A percentile compares a stretch with the other conserved stretches of the same genome.
Conservation (phyloP, 169 alveolate species). For the Perkinsus olseni region DNA sequence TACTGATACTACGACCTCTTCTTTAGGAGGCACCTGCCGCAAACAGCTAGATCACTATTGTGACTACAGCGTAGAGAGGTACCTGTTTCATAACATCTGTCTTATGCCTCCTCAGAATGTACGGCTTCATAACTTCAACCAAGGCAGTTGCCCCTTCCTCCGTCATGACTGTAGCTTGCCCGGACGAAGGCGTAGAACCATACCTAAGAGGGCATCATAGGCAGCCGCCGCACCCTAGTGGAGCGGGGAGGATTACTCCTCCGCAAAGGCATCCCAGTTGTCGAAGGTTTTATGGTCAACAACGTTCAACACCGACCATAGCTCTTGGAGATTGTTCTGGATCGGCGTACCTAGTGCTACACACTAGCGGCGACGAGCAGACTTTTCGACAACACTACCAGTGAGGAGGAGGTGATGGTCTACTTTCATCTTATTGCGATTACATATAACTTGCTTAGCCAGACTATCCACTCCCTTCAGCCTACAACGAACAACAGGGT, state of each 20-base stretch:
- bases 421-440: neutral
- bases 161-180: no score
- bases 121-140: constrained; percentile 90
- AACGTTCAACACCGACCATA: constrained; percentile 94
- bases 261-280: constrained; percentile 88
- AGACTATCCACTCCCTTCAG: neutral
- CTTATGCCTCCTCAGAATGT: constrained; percentile 91
- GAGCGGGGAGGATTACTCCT: constrained; percentile 11
- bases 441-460: neutral
- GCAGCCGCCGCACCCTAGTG: no score
- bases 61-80: neutral
- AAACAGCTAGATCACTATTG: neutral
- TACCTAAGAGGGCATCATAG: no score
- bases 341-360: constrained; percentile 84
- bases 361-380: neutral
- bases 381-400: neutral
- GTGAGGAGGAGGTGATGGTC: neutral
- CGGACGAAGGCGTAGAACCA: no score
- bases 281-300: constrained; percentile 90
- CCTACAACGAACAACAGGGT: no score
- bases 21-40: constrained; percentile 52
- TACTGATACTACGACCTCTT: constrained; percentile 58
- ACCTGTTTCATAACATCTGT: constrained; percentile 87
- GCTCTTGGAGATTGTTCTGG: constrained; percentile 90
- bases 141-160: constrained; percentile 75